Evolutionary conservation across 179 eudicot genomes (phyloP), one percentile per base, ranked within the genome.

Genomic region (Gypsophila paniculata): DNA sequence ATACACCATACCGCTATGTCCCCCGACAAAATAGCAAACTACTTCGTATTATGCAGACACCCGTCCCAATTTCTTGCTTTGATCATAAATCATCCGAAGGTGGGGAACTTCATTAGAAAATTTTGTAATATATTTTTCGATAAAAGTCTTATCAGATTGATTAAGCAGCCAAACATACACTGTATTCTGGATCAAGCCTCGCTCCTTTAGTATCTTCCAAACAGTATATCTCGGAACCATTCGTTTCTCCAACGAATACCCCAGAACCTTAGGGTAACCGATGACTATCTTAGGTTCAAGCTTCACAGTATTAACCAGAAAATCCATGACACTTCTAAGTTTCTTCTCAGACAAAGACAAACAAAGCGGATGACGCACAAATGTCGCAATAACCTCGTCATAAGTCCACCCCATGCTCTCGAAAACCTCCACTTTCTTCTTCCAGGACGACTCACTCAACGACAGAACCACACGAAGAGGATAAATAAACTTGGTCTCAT

Each of bases 281-380:
- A 70, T 65, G 34, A 70, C 34, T 32, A 15, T 12, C 59, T 64
- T 15, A 12, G 65, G 74, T 17, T 71, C 60, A 42, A 71, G 8
- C 49, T 57, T 71, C 38, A 76, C 15, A 42, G 74, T 70, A 19
- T 76, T 76, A 29, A 76, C 71, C 72, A 48, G 62, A 70, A 49
- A 75, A 22, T 75, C 78, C 70, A 70, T 75, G 19, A 22, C 21
- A 23, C 19, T 11, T 29, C 63, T 70, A 65, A 75, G 61, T 52
- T 75, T 75, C 74, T 75, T 61, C 74, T 69, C 78, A 0, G 78
- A 75, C 4, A 48, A 11, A 49, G 64, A 23, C 7, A 75, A 52
- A 62, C 74, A 69, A 61, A 14, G 57, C 29, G 78, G 74, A 51
- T 4, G 18, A 23, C 17, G 34, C 18, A 49, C 29, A 39, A 75